Percentiles rank a stretch among this genome's conserved stretches.
These are phyloP conservation scores for Argentina anserina DNA, from an alignment of 306 rosid species.

Conservation along the genomic window DNA sequence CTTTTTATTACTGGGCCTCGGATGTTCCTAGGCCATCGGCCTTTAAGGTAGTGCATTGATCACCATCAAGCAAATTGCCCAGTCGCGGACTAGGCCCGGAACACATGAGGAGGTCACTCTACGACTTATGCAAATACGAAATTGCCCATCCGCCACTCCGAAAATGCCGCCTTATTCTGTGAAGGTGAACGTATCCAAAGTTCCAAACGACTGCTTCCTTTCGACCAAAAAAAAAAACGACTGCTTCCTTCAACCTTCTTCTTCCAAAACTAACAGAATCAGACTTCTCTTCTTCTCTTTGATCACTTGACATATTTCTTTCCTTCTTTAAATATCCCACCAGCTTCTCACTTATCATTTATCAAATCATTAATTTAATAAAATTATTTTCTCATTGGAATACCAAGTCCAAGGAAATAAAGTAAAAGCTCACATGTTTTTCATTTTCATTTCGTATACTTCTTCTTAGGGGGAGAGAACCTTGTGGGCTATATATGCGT, in stretches of 20 bases:
- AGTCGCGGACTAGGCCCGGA: neutral
- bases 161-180: neutral
- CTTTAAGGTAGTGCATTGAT: neutral
- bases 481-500: neutral
- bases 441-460: neutral
- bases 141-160: neutral
- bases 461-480: neutral
- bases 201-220: too few species aligned
- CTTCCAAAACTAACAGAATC: neutral
- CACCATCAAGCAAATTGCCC: neutral
- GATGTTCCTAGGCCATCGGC: neutral
- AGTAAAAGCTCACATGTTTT: constrained; percentile 15
- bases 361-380: neutral
- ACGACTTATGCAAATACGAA: neutral
- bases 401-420: neutral
- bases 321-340: neutral
- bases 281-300: neutral
- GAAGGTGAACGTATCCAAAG: neutral
- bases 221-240: too few species aligned
- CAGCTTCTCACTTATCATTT: neutral
- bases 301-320: neutral
- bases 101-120: neutral
- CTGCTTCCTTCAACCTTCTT: neutral
- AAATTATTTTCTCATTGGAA: neutral
- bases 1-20: neutral